Conservation (phyloP, 2,329 filamentous ascomycete genomes). For the Colletotrichum spinosum region DNA sequence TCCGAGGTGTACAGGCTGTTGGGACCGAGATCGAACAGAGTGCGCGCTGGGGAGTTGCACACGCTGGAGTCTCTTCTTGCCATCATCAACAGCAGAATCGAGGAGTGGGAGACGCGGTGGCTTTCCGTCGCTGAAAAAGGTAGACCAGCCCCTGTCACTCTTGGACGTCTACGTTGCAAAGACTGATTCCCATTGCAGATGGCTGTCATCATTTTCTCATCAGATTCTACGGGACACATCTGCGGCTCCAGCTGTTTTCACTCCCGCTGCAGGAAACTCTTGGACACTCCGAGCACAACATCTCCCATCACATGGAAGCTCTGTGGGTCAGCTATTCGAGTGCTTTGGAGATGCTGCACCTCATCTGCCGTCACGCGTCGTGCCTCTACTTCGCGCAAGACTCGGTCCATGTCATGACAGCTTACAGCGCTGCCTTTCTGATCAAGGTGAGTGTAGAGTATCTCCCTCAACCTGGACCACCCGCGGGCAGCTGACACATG, state of each 20-base stretch:
- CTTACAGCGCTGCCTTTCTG: constrained; percentile 53
- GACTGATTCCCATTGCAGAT: not conserved
- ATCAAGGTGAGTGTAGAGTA: constrained; percentile 45
- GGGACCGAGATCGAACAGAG: constrained; percentile 35
- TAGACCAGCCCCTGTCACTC: not conserved
- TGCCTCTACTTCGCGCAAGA: constrained; percentile 54
- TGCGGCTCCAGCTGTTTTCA: constrained; percentile 51
- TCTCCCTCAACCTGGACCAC: not conserved
- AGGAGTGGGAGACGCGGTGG: constrained; percentile 42
- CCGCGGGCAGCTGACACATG: not conserved
- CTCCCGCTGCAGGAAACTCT: constrained; percentile 49
- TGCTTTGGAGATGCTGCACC: constrained; percentile 44
- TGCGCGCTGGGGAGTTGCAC: constrained; percentile 34
- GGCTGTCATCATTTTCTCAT: constrained; percentile 50
- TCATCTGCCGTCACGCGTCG: constrained; percentile 45
- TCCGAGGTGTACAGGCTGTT: constrained; percentile 47
- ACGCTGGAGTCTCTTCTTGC: constrained; percentile 42
- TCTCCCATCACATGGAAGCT: constrained; percentile 44
- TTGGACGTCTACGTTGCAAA: too few species aligned
- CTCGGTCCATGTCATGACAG: constrained; percentile 55
- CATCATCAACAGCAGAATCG: constrained; percentile 41
- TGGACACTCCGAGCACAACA: constrained; percentile 37
- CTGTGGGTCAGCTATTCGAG: constrained; percentile 47
- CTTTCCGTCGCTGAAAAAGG: constrained; percentile 24
- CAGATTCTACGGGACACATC: constrained; percentile 52